These are phyloP conservation scores for Neofusicoccum sp. DNA, from an alignment of 2,329 filamentous ascomycete species.

Conservation along the genomic window DNA sequence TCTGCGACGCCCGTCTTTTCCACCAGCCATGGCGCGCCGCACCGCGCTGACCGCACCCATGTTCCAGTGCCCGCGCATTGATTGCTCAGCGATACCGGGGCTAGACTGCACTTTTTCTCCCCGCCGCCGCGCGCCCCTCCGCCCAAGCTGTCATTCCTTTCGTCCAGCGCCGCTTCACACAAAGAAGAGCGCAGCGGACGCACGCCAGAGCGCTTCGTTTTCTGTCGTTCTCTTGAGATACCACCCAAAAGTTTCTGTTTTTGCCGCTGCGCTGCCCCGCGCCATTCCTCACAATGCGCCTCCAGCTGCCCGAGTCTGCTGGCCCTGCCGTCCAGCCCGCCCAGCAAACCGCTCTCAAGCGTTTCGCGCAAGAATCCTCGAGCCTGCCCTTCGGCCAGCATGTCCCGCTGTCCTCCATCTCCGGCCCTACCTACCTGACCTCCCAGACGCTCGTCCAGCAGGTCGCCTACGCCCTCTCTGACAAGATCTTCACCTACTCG, in stretches of 20 bases:
- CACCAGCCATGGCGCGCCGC: slow-evolving; percentile 14
- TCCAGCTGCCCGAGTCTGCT: slow-evolving; percentile 40
- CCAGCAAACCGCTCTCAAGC: slow-evolving; percentile 30
- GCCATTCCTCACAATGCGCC: slow-evolving; percentile 35
- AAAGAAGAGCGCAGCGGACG: not conserved
- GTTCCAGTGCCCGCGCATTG: not conserved
- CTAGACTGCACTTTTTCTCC: slow-evolving; percentile 15
- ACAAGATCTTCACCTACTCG: slow-evolving; percentile 97
- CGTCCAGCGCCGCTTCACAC: not conserved
- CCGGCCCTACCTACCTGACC: slow-evolving; percentile 88
- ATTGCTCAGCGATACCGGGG: slow-evolving; percentile 21
- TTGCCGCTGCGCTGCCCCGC: not conserved
- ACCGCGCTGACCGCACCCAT: not conserved
- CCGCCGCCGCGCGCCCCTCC: slow-evolving; percentile 1
- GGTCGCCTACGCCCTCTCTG: slow-evolving; percentile 89
- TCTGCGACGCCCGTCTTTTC: not conserved
- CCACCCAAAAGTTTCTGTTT: slow-evolving; percentile 13
- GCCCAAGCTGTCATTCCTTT: not conserved
- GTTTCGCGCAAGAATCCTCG: slow-evolving; percentile 48
- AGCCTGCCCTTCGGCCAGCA: slow-evolving; percentile 57
- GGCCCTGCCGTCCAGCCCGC: slow-evolving; percentile 36
- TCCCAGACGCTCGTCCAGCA: slow-evolving; percentile 94
- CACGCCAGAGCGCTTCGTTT: slow-evolving; percentile 2
- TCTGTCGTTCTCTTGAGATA: not conserved
- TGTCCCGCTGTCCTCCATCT: slow-evolving; percentile 62